Base-by-base conservation (phyloP, 805 yeast genomes). In the Barnettozyma californica region DNA sequence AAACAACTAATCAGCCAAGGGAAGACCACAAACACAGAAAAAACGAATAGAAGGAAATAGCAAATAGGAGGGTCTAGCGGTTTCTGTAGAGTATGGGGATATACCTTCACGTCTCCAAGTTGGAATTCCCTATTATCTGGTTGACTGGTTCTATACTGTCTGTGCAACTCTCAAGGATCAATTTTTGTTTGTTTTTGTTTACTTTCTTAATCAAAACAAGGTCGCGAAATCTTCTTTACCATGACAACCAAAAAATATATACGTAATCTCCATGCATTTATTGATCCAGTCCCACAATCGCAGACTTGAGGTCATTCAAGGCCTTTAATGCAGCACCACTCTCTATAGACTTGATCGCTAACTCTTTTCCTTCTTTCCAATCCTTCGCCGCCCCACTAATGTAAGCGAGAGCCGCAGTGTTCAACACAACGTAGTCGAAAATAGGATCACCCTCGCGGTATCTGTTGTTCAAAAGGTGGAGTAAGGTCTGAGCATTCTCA, bases 381-480 rank as follows among this genome's bases (percentile, higher is more conserved):
- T 76, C 68, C 21, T 64, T 64, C 2, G 89, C 82, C 8, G 71
- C 62, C 2, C 95, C 96, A 11, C 84, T 75, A 21, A 90, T 80
- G 27, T 85, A 87, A 1, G 92, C 91, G 49, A 94, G 69, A 0
- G 96, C 96, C 3, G 91, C 91, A 19, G 95, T 76, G 65, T 94
- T 94, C 76, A 94, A 67, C 49, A 92, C 65, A n/a, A 94, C 94
- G 68, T 91, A 94, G 67, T 94, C 97, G 45, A 83, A 81, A 14
- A 91, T 68, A 3, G 98, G 87, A 50, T 80, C 71, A 23, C 78
- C 74, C 34, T 70, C 66, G 5, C 72, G 68, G 41, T 70, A 60
- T 51, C 77, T 76, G 46, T 78, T 73, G 23, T 58, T 57, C 41
- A 80, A 56, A 62, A 73, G 72, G 54, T 63, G 55, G 25, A 56